Percentiles rank a stretch among this genome's conserved stretches.
Evolutionary conservation across 2,329 filamentous ascomycete genomes (phyloP).

Genomic region (Hypoxylon sp.): DNA sequence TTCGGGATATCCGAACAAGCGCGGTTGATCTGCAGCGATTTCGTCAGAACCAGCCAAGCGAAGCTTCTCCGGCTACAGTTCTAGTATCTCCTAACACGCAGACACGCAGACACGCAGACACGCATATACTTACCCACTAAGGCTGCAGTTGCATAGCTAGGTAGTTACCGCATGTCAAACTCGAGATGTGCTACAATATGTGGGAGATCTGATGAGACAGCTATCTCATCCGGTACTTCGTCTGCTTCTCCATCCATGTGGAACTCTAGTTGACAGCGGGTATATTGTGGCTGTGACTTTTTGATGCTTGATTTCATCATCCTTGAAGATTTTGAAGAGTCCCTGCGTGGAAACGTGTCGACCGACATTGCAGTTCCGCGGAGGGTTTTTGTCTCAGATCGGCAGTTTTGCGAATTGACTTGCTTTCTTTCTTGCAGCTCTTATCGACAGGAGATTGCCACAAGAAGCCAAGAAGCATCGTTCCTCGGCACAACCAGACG

Average conservation of each 20-base stretch:
- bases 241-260: constrained; percentile 22
- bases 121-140: constrained; percentile 21
- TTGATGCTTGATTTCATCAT: constrained; percentile 15
- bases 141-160: constrained; percentile 20
- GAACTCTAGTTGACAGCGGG: constrained; percentile 12
- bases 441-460: constrained; percentile 14
- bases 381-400: constrained; percentile 10
- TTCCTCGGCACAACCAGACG: constrained; percentile 1
- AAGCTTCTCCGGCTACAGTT: constrained; percentile 26
- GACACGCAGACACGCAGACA: too few relatives aligned
- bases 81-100: constrained; percentile 4
- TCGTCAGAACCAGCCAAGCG: constrained; percentile 16
- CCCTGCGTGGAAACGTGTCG: constrained; percentile 11
- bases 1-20: constrained; percentile 41
- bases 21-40: constrained; percentile 42
- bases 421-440: constrained; percentile 8
- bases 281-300: constrained; percentile 24
- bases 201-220: constrained; percentile 35
- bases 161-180: constrained; percentile 17
- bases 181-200: constrained; percentile 24
- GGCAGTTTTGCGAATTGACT: neutral
- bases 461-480: too few relatives aligned
- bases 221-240: constrained; percentile 25
- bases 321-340: constrained; percentile 6
- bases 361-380: constrained; percentile 9